Evolutionary conservation across 805 yeast genomes (phyloP), one percentile per base, ranked within the genome.

Genomic region (Komagataella phaffii): DNA sequence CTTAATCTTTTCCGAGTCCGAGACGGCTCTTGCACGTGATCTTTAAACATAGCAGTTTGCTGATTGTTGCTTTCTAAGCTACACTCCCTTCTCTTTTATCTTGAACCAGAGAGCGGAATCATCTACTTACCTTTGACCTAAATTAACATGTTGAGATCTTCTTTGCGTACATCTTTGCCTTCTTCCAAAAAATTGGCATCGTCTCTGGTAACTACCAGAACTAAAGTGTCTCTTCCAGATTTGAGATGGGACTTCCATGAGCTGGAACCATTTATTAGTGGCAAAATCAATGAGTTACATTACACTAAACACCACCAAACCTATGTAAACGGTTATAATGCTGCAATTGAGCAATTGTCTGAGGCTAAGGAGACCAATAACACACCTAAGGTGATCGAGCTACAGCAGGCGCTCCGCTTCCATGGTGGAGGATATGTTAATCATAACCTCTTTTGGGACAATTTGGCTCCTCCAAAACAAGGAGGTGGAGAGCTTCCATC

Each of bases 291-390:
- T 69, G 93, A 85, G 67, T 57, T 82, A 51, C 96, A 88, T 72
- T 85, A 88, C 77, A 76, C 81, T 58, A 89, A 89, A 75, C 96
- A 88, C 70, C 96, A 88, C 67, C 93, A 87, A 70, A 86, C 96
- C 40, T 88, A 88, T 63, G 96, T 88, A 58, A 85, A 77, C 64
- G 90, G 93, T 49, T 86, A 79, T 73, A 89, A 88, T 72, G 68
- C 81, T 23, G 88, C 93, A 21, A 66, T 77, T 58, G 95, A 85
- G 67, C 83, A 87, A 69, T 73, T 80, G 50, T 76, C 77, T 10
- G 85, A 79, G 59, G 89, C 95, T 49, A 62, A 76, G 54, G 67
- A 70, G 45, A 72, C 73, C 51, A 78, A 82, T 55, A 85, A 83
- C 55, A 73, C 74, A 55, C 71, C 77, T 61, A 78, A 77, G 62